Percentiles rank a stretch among this genome's conserved stretches.
phyloP scores from a whole-genome alignment of 1,284 basidiomycete species.

The Malassezia psittaci region DNA sequence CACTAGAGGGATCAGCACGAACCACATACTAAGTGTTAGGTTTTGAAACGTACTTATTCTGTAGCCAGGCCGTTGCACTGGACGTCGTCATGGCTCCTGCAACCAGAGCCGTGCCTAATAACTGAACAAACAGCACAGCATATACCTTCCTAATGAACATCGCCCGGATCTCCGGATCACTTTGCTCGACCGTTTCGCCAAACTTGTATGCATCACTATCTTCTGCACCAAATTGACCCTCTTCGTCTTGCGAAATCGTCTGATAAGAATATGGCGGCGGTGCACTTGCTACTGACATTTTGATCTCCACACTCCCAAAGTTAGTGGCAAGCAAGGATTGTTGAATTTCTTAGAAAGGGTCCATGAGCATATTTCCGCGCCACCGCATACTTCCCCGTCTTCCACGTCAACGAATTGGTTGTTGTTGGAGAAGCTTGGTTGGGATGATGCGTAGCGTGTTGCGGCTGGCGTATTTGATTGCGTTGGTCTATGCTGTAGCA shows the following conservation, averaged over 20 bases:
- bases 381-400: neutral
- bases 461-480: neutral
- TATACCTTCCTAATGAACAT: conserved; percentile 41
- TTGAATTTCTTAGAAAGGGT: neutral
- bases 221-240: conserved; percentile 23
- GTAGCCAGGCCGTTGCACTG: conserved; percentile 27
- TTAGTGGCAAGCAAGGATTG: too few species aligned
- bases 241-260: conserved; percentile 16
- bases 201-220: conserved; percentile 45
- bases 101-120: conserved; percentile 36
- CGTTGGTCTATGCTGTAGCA: neutral
- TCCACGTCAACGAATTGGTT: neutral
- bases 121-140: conserved; percentile 35
- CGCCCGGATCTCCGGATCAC: conserved; percentile 36
- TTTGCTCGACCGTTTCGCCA: conserved; percentile 44
- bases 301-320: too few species aligned
- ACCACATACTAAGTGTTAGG: conserved; percentile 22
- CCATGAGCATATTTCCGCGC: too few species aligned
- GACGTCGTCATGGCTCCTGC: conserved; percentile 29
- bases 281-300: neutral
- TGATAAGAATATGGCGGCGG: conserved; percentile 11
- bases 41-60: conserved; percentile 18
- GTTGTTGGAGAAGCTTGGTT: neutral
- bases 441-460: conserved; percentile 2
- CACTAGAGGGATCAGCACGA: conserved; percentile 56